Conservation (phyloP, 2,329 filamentous ascomycete genomes). For the Alternaria dauci region DNA sequence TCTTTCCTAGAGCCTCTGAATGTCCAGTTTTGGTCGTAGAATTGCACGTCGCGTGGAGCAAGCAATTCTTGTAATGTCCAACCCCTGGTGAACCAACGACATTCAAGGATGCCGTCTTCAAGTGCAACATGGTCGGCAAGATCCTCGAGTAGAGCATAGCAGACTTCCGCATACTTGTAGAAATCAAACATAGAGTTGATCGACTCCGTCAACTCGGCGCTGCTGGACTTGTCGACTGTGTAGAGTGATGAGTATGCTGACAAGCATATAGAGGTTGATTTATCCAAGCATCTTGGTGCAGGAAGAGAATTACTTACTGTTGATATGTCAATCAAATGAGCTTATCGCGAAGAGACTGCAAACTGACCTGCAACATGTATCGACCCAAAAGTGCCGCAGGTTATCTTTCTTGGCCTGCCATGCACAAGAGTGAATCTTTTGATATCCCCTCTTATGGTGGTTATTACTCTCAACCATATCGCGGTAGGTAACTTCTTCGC, state of each 20-base stretch:
- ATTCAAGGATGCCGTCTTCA: neutral
- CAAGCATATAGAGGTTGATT: too few species aligned
- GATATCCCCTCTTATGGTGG: slow-evolving; percentile 8
- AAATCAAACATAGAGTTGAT: slow-evolving; percentile 31
- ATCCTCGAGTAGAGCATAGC: slow-evolving; percentile 25
- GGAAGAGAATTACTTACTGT: neutral
- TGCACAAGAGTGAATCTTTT: slow-evolving; percentile 24
- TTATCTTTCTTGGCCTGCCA: slow-evolving; percentile 18
- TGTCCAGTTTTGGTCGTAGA: neutral
- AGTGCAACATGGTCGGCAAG: neutral
- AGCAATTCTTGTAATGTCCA: slow-evolving; percentile 31
- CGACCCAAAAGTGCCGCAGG: slow-evolving; percentile 23
- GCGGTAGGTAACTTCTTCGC: slow-evolving; percentile 22
- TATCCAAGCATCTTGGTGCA: too few species aligned
- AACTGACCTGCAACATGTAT: slow-evolving; percentile 25
- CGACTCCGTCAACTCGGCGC: slow-evolving; percentile 18
- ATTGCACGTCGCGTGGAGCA: slow-evolving; percentile 14
- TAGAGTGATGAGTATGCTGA: neutral
- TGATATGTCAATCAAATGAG: neutral
- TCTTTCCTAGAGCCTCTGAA: neutral
- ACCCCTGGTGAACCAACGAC: slow-evolving; percentile 29
- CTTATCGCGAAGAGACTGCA: too few species aligned
- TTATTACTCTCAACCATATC: neutral
- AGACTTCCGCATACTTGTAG: slow-evolving; percentile 20
- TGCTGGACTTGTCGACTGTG: slow-evolving; percentile 20